Evolutionary conservation across 345 rosid species (phyloP).

Genomic region (Ceriops zippeliana): DNA sequence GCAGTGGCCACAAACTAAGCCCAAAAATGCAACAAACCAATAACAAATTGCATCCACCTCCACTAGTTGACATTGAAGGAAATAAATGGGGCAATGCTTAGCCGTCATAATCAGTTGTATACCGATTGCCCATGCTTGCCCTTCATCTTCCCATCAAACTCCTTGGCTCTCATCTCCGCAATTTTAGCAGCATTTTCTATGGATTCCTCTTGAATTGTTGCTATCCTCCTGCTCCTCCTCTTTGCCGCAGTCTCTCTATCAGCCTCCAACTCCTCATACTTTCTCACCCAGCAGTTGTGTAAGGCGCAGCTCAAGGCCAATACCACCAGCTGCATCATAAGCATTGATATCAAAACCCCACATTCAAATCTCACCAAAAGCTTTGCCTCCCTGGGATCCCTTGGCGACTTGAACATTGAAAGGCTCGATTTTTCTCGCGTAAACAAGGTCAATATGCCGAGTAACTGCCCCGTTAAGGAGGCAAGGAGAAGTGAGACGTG

Average conservation of each 20-base stretch:
- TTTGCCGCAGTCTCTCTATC: slow-evolving; percentile 39
- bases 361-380: slow-evolving; percentile 60
- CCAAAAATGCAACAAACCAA: neutral
- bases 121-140: slow-evolving; percentile 47
- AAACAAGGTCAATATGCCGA: slow-evolving; percentile 38
- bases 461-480: slow-evolving; percentile 40
- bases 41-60: neutral
- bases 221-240: slow-evolving; percentile 44
- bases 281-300: slow-evolving; percentile 48
- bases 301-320: slow-evolving; percentile 42
- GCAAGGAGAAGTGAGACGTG: slow-evolving; percentile 49
- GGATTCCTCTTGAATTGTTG: slow-evolving; percentile 48
- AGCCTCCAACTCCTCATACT: slow-evolving; percentile 45
- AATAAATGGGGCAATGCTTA: slow-evolving; percentile 12
- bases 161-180: slow-evolving; percentile 36
- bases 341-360: slow-evolving; percentile 54
- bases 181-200: slow-evolving; percentile 38
- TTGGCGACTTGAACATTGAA: slow-evolving; percentile 37
- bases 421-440: slow-evolving; percentile 46
- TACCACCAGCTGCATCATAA: slow-evolving; percentile 41
- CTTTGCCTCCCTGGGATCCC: slow-evolving; percentile 58
- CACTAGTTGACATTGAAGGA: too few species aligned
- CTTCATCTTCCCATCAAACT: slow-evolving; percentile 45
- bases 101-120: slow-evolving; percentile 51
- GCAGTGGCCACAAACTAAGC: slow-evolving; percentile 27